Conservation (phyloP, 2,329 filamentous ascomycete species). For the Fusarium redolens region DNA sequence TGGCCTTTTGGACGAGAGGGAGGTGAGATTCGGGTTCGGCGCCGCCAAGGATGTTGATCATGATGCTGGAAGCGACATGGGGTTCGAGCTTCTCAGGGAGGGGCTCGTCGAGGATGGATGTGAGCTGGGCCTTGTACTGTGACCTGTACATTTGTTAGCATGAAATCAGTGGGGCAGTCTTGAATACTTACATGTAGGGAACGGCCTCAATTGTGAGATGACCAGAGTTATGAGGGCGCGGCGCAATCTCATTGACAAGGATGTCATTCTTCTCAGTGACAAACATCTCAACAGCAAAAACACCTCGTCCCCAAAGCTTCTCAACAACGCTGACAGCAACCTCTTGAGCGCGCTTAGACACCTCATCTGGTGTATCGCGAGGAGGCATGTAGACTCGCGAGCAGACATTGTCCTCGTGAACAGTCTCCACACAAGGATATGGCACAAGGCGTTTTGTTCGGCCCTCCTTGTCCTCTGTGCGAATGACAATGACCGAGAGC, state of each 20-base stretch:
- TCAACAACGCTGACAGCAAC: constrained; percentile 67
- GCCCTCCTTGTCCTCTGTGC: constrained; percentile 77
- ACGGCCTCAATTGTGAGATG: constrained; percentile 97
- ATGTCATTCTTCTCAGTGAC: constrained; percentile 77
- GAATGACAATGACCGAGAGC: constrained; percentile 93
- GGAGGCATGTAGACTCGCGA: constrained; percentile 91
- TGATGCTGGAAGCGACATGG: constrained; percentile 72
- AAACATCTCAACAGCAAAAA: constrained; percentile 98
- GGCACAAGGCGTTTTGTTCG: constrained; percentile 67
- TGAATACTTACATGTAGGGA: constrained; percentile 64
- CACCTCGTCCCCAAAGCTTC: constrained; percentile 86
- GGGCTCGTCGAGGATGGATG: constrained; percentile 78
- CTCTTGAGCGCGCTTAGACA: constrained; percentile 70
- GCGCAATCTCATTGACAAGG: constrained; percentile 88
- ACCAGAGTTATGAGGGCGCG: constrained; percentile 87
- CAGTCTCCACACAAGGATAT: constrained; percentile 92
- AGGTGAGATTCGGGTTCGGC: constrained; percentile 72
- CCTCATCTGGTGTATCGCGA: constrained; percentile 78
- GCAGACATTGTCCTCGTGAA: constrained; percentile 96
- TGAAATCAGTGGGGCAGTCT: rapidly evolving
- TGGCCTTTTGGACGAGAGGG: constrained; percentile 59
- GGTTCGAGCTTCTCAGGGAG: constrained; percentile 67
- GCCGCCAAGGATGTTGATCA: constrained; percentile 85
- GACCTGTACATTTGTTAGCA: constrained; percentile 55
- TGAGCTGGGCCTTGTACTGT: constrained; percentile 91